Conservation (phyloP, 2,329 filamentous ascomycete species). For the Ceratocystis cubensis region DNA sequence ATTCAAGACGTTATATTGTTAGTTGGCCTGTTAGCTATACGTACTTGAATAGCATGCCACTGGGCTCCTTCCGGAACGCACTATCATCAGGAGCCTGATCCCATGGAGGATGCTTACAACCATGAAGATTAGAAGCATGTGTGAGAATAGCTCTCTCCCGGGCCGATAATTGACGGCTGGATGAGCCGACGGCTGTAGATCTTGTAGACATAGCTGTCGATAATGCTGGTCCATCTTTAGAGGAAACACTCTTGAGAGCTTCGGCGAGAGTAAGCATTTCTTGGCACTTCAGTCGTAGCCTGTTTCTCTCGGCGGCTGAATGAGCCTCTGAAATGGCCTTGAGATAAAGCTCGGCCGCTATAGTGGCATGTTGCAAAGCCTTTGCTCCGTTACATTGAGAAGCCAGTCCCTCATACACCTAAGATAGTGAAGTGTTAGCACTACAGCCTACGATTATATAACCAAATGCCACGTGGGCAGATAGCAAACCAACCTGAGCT, state of each 20-base stretch:
- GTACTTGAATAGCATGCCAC: constrained; percentile 50
- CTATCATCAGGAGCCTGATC: constrained; percentile 44
- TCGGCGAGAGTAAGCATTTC: constrained; percentile 62
- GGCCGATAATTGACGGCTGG: constrained; percentile 47
- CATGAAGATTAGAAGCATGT: constrained; percentile 67
- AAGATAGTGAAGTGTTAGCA: background rate
- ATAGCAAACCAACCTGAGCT: constrained; percentile 3
- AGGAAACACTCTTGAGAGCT: constrained; percentile 46
- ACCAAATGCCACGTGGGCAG: background rate
- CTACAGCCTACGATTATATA: background rate
- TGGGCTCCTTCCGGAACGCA: constrained; percentile 45
- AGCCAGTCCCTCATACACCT: constrained; percentile 32
- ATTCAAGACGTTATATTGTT: background rate
- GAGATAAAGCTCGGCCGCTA: constrained; percentile 71
- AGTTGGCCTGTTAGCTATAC: constrained; percentile 27
- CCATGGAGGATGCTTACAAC: constrained; percentile 78
- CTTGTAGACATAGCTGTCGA: background rate
- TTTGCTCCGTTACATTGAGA: constrained; percentile 33
- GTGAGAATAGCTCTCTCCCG: constrained; percentile 65
- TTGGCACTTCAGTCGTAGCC: constrained; percentile 56
- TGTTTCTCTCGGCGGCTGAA: constrained; percentile 49
- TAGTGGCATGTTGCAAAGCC: constrained; percentile 63
- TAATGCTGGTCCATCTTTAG: background rate
- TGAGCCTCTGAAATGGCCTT: constrained; percentile 52
- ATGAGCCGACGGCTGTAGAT: background rate